Evolutionary conservation across 2,329 filamentous ascomycete genomes (phyloP), one percentile per base, ranked within the genome.

Genomic region (Stagonosporopsis vannaccii): DNA sequence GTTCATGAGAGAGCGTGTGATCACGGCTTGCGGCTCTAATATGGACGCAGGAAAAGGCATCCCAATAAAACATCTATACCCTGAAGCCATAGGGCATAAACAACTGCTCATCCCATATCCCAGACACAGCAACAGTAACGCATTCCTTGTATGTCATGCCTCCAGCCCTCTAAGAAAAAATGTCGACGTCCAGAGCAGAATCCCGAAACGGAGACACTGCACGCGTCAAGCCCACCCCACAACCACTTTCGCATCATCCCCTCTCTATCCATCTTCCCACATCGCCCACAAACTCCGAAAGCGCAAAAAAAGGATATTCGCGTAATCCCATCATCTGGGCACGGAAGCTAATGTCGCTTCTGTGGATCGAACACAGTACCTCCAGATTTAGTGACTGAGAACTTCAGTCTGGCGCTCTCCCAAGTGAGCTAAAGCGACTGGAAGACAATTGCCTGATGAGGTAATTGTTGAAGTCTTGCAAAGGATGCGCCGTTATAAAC

Each of bases 331-430:
- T 26, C 20, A 6, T 9, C 13, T 26, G 43, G 43, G 54, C 54
- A 52, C 54, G 43, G 54, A 57, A 57, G 54, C 47, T 52, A 51
- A 36, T 57, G 54, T 57, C 54, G 54, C 53, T 56, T 56, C 53
- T 56, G 53, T 56, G 53, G 53, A 56, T 56, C 53, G 53, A 56
- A 56, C 53, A 52, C 54, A 51, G 54, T 57, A 57, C 54, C 54
- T 57, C 54, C 54, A 57, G 54, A 57, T 57, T 57, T 52, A 51
- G 39, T 57, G 54, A 57, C 54, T 57, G 54, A 56, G 28, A 44
- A 57, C 54, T 57, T 57, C 54, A 57, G 54, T 57, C 54, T 57
- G 54, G 54, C 54, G 54, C 54, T 57, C 54, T 57, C 54, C 54
- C 54, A 57, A 57, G 47, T 57, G 54, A 57, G 54, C 54, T 57